A percentile compares a stretch with the other conserved stretches of the same genome.
phyloP scores from a whole-genome alignment of 1,284 basidiomycete genomes.

The Pascua sp. region DNA sequence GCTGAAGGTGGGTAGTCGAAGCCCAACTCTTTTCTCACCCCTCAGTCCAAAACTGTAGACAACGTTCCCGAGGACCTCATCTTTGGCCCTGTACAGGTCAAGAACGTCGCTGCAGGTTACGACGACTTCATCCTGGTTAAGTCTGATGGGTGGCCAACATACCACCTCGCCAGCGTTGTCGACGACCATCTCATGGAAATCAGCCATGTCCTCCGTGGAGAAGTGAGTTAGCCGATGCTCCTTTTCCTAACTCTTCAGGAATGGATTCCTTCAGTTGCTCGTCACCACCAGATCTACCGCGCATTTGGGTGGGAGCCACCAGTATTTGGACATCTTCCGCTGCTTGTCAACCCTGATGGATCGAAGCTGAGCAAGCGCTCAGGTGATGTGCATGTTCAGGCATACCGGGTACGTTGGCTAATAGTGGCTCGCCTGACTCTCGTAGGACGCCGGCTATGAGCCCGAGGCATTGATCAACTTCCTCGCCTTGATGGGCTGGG shows the following conservation, averaged over 20 bases:
- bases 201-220: constrained; percentile 90
- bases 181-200: constrained; percentile 96
- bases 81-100: constrained; percentile 33
- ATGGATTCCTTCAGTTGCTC: constrained; percentile 92
- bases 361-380: constrained; percentile 92
- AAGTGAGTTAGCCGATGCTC: constrained; percentile 56
- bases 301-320: constrained; percentile 71
- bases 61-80: constrained; percentile 27
- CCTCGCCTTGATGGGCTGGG: constrained; percentile 91
- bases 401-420: constrained; percentile 66
- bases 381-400: constrained; percentile 79
- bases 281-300: constrained; percentile 85
- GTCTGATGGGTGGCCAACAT: constrained; percentile 89
- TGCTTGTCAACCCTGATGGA: constrained; percentile 85
- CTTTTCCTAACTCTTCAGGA: constrained; percentile 53
- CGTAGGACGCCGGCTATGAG: constrained; percentile 71
- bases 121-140: constrained; percentile 94
- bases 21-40: not conserved
- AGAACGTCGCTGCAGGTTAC: constrained; percentile 15
- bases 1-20: constrained; percentile 63
- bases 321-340: constrained; percentile 82
- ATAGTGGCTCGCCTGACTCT: not conserved
- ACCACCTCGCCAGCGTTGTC: constrained; percentile 92
- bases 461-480: constrained; percentile 87
- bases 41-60: constrained; percentile 18